Conservation (phyloP, 257 asterid genomes). For the Buddleja alternifolia region DNA sequence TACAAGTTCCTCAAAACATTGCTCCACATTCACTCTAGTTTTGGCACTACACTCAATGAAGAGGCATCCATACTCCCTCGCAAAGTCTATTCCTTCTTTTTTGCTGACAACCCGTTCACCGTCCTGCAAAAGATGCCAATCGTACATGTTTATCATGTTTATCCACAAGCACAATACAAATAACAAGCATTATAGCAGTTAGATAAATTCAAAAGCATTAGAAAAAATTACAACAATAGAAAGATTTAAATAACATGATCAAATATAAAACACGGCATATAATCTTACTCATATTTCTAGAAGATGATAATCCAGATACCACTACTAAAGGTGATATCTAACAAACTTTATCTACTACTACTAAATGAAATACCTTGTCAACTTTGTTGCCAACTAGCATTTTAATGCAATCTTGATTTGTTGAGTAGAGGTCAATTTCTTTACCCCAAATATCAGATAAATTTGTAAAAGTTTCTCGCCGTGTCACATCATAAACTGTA, state of each 20-base stretch:
- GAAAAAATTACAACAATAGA: background rate
- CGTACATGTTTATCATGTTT: background rate
- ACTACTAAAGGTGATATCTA: background rate
- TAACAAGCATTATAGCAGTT: background rate
- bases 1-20: constrained; percentile 79
- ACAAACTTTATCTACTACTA: background rate
- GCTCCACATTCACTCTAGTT: constrained; percentile 75
- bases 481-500: constrained; percentile 74
- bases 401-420: constrained; percentile 76
- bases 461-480: constrained; percentile 71
- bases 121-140: constrained; percentile 44
- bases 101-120: constrained; percentile 71
- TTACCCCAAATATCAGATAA: constrained; percentile 74
- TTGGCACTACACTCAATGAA: constrained; percentile 83
- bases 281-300: background rate
- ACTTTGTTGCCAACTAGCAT: constrained; percentile 84
- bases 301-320: background rate
- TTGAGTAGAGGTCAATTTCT: constrained; percentile 70
- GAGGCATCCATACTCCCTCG: constrained; percentile 70
- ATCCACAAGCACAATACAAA: background rate
- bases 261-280: constrained; percentile 1
- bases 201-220: background rate
- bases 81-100: constrained; percentile 70
- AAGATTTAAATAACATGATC: constrained; percentile 5
- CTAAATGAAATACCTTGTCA: constrained; percentile 52